These are phyloP conservation scores for Sistotremastrum niveocremeum DNA, from an alignment of 768 basidiomycete genomes.

Conservation along the genomic window DNA sequence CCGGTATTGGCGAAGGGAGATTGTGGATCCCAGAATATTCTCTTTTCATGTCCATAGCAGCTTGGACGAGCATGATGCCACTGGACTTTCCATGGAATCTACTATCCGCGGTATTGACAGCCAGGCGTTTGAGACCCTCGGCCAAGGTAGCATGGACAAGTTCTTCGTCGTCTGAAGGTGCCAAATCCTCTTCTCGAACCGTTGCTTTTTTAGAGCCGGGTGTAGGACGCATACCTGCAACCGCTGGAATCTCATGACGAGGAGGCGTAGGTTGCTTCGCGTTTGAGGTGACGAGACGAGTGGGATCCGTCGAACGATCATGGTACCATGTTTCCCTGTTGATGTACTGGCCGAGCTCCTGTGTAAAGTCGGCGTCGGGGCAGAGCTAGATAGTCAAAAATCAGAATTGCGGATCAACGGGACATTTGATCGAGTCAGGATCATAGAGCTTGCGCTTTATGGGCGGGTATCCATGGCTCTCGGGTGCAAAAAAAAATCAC, in stretches of 20 bases:
- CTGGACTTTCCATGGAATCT: constrained; percentile 45
- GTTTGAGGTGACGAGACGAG: too few relatives aligned
- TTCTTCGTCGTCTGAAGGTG: constrained; percentile 16
- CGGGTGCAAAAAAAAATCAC: constrained; percentile 4
- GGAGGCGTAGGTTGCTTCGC: too few relatives aligned
- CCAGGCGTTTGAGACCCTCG: constrained; percentile 16
- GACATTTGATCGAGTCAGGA: too few relatives aligned
- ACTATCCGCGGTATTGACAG: constrained; percentile 22
- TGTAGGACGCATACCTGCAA: too few relatives aligned
- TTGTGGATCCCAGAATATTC: constrained; percentile 29
- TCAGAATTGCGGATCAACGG: neutral
- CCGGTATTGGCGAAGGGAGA: too few relatives aligned
- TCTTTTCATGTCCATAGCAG: constrained; percentile 45
- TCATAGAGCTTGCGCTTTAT: too few relatives aligned
- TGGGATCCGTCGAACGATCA: neutral
- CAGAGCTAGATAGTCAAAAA: constrained; percentile 33
- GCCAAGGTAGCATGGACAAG: constrained; percentile 15
- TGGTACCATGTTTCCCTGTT: constrained; percentile 8
- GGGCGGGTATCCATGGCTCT: too few relatives aligned
- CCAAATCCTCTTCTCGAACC: constrained; percentile 12
- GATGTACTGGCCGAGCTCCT: constrained; percentile 33
- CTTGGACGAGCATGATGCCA: constrained; percentile 35
- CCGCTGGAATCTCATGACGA: too few relatives aligned
- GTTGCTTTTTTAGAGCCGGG: too few relatives aligned
- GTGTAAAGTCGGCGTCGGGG: constrained; percentile 48